Evolutionary conservation across 805 yeast genomes (phyloP).

Genomic region (Candida quercuum): DNA sequence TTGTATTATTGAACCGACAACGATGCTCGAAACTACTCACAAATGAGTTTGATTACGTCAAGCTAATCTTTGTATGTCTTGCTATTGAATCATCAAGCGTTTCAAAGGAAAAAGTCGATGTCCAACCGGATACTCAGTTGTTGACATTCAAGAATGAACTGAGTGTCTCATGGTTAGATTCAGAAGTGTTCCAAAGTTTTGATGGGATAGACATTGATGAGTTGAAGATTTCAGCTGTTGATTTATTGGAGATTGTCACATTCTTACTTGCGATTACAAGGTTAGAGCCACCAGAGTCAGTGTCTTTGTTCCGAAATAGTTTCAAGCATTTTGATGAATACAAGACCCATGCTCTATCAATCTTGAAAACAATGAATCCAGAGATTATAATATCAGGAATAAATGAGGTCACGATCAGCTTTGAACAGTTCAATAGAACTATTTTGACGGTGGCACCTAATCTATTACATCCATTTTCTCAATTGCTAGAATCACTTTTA

Average conservation of each 20-base stretch:
- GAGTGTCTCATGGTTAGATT: constrained; percentile 21
- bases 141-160: constrained; percentile 9
- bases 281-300: constrained; percentile 31
- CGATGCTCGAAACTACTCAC: constrained; percentile 32
- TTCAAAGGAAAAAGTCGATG: constrained; percentile 7
- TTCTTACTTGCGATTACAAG: constrained; percentile 43
- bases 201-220: constrained; percentile 38
- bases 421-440: constrained; percentile 27
- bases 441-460: constrained; percentile 35
- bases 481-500: constrained; percentile 38
- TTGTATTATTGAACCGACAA: constrained; percentile 39
- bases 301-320: constrained; percentile 18
- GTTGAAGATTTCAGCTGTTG: constrained; percentile 33
- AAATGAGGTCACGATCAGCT: constrained; percentile 19
- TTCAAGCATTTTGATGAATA: constrained; percentile 37
- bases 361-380: constrained; percentile 46
- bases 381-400: constrained; percentile 25
- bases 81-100: constrained; percentile 16
- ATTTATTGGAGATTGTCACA: constrained; percentile 40
- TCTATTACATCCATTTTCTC: constrained; percentile 38
- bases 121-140: constrained; percentile 12
- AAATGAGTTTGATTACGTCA: constrained; percentile 33
- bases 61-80: constrained; percentile 45
- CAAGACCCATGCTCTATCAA: constrained; percentile 35
- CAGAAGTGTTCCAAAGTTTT: constrained; percentile 34